Conservation (phyloP, 1,139 yeast species). For the Candida tropicalis region DNA sequence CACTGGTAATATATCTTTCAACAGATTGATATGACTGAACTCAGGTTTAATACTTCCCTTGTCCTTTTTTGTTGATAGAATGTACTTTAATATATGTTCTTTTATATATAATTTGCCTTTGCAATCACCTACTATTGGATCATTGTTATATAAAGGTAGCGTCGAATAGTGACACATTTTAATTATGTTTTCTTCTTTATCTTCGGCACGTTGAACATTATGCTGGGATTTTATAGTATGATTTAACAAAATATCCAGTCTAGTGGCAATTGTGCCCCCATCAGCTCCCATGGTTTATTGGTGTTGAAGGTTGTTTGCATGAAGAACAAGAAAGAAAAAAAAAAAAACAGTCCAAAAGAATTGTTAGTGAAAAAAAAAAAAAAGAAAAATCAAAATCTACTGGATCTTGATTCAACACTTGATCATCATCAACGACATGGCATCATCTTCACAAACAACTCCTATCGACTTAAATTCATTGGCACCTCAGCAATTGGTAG, state of each 20-base stretch:
- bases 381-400: not conserved
- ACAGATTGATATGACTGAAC: conserved; percentile 43
- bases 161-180: conserved; percentile 32
- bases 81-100: conserved; percentile 62
- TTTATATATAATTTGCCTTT: conserved; percentile 71
- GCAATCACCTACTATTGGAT: conserved; percentile 69
- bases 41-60: conserved; percentile 10
- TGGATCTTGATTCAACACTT: too few relatives aligned
- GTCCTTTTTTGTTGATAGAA: conserved; percentile 37
- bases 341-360: not conserved
- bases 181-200: conserved; percentile 14
- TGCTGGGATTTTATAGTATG: conserved; percentile 17
- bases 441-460: conserved; percentile 17
- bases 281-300: conserved; percentile 44
- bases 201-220: conserved; percentile 32
- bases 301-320: not conserved
- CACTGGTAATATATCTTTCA: conserved; percentile 34
- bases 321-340: not conserved
- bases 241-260: conserved; percentile 41
- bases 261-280: conserved; percentile 53
- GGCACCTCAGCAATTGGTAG: conserved; percentile 81
- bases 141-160: conserved; percentile 24
- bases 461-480: conserved; percentile 65
- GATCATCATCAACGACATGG: conserved; percentile 13
- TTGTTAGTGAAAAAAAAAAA: not conserved